Conservation (phyloP, 257 asterid species). For the Fraxinus quadrangulata region DNA sequence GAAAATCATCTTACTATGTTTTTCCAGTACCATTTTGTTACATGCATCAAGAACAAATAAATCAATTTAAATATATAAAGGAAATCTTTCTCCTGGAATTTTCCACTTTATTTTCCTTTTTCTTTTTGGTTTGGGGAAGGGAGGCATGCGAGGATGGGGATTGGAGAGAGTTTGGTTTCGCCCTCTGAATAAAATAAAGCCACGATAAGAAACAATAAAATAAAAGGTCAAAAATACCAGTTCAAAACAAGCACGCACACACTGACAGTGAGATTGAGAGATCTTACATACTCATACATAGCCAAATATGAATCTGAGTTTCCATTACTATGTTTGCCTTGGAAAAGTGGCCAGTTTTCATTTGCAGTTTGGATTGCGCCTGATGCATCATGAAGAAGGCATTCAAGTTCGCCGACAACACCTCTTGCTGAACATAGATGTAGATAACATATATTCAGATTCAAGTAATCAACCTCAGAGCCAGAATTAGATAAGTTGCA, state of each 20-base stretch:
- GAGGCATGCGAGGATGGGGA: not conserved
- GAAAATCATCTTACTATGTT: not conserved
- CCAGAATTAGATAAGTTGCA: not conserved
- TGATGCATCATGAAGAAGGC: conserved; percentile 55
- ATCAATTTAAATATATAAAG: not conserved
- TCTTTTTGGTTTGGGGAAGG: not conserved
- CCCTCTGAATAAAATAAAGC: not conserved
- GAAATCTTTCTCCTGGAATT: not conserved
- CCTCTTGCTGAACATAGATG: conserved; percentile 48
- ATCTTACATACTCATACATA: conserved; percentile 35
- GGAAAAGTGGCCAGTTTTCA: conserved; percentile 23
- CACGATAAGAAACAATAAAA: no score
- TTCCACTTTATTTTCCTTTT: not conserved
- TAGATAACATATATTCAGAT: conserved; percentile 6
- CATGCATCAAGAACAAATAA: not conserved
- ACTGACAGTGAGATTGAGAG: not conserved
- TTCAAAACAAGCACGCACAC: no score
- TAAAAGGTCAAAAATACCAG: no score
- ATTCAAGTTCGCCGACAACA: conserved; percentile 53
- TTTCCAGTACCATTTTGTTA: not conserved
- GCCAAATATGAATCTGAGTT: conserved; percentile 28
- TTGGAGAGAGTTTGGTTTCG: not conserved
- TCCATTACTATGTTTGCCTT: conserved; percentile 34
- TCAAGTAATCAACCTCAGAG: conserved; percentile 9
- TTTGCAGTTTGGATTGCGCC: conserved; percentile 38